Conservation (phyloP, 2,329 filamentous ascomycete species). For the Truncatella angustata region DNA sequence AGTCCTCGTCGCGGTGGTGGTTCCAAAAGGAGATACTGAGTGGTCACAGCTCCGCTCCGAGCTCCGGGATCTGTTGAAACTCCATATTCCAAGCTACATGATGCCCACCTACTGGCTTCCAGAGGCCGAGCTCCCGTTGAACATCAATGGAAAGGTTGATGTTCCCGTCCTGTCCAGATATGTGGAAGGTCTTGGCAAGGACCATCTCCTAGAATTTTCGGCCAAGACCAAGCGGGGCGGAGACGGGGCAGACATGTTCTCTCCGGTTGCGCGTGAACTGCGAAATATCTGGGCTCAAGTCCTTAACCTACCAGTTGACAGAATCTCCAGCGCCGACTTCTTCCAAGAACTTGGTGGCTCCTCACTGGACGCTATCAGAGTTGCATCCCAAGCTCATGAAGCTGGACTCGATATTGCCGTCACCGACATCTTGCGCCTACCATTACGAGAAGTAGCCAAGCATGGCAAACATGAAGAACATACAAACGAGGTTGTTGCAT, state of each 20-base stretch:
- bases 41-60: constrained; percentile 7
- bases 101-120: constrained; percentile 22
- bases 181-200: constrained; percentile 8
- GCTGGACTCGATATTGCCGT: constrained; percentile 6
- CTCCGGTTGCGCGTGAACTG: constrained; percentile 6
- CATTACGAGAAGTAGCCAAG: background rate
- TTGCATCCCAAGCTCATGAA: background rate
- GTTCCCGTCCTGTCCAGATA: constrained; percentile 8
- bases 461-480: background rate
- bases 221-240: background rate
- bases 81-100: constrained; percentile 22
- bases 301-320: constrained; percentile 10
- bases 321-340: constrained; percentile 9
- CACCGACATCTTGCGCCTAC: constrained; percentile 7
- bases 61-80: background rate
- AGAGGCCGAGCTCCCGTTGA: constrained; percentile 17
- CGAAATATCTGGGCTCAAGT: constrained; percentile 13
- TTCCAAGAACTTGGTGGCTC: constrained; percentile 18
- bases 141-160: constrained; percentile 23
- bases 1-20: constrained; percentile 9
- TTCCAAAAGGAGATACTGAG: constrained; percentile 1
- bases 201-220: constrained; percentile 4
- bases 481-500: constrained; percentile 1
- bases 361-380: constrained; percentile 18
- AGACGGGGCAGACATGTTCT: background rate